A percentile compares a stretch with the other conserved stretches of the same genome.
phyloP scores from a whole-genome alignment of 2,329 filamentous ascomycete species.

The Epichloe festucae region DNA sequence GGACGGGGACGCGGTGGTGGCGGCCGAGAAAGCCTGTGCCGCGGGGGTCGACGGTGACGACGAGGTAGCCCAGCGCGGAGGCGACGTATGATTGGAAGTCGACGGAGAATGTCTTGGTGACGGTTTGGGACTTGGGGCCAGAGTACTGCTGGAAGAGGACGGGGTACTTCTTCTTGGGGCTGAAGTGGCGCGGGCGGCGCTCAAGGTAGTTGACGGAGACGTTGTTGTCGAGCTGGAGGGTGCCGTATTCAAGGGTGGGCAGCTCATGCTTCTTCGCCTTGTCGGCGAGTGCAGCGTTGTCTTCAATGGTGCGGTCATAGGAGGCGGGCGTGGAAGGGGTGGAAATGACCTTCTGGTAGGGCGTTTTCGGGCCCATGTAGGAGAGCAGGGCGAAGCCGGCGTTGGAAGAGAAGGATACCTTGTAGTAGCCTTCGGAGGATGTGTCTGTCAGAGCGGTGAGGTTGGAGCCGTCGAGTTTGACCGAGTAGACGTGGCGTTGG shows the following conservation, averaged over 20 bases:
- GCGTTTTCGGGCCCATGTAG: conserved; percentile 73
- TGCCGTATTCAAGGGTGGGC: conserved; percentile 70
- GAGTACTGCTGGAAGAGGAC: conserved; percentile 94
- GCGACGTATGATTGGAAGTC: conserved; percentile 89
- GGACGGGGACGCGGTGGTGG: conserved; percentile 66
- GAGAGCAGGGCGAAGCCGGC: conserved; percentile 74
- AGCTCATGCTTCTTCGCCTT: conserved; percentile 66
- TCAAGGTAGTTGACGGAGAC: conserved; percentile 64
- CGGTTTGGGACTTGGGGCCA: conserved; percentile 83
- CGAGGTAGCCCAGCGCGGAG: conserved; percentile 75
- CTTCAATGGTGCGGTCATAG: conserved; percentile 62
- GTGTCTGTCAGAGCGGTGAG: conserved; percentile 64
- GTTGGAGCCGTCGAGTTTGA: conserved; percentile 67
- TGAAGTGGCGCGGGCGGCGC: conserved; percentile 79
- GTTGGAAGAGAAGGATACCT: conserved; percentile 69
- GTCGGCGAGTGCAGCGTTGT: conserved; percentile 58
- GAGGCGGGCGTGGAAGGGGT: conserved; percentile 55
- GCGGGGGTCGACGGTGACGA: conserved; percentile 86
- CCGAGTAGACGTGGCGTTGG: conserved; percentile 83
- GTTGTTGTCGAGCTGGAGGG: conserved; percentile 66
- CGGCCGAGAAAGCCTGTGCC: conserved; percentile 88
- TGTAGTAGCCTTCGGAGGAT: conserved; percentile 63
- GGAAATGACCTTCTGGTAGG: conserved; percentile 81
- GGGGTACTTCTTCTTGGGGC: conserved; percentile 72
- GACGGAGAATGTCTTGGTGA: conserved; percentile 66